Evolutionary conservation across 257 asterid species (phyloP), one percentile per base, ranked within the genome.

Genomic region (Verbascum thapsus): DNA sequence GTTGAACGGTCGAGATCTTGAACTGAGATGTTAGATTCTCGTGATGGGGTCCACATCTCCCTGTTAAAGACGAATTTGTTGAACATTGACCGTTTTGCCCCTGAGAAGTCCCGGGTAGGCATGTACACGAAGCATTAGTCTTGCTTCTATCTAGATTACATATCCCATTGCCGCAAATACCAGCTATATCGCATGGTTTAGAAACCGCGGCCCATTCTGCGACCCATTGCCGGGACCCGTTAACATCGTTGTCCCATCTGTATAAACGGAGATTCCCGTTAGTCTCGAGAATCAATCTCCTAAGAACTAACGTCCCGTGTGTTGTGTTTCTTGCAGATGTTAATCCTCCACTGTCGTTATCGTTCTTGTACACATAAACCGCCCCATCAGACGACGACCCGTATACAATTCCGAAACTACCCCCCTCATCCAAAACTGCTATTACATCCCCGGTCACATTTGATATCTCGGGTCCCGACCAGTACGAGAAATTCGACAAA

Each of bases 141-240:
- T 76, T 81, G 69, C 87, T 88, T 63, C 76, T 68, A 62, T 86
- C 96, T 16, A 91, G 61, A 13, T 32, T 70, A 53, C 98, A 91
- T 45, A 88, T 80, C 72, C 95, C 98, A 38, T 81, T 77, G 39
- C 96, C 96, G 34, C 98, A 91, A 34, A 83, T 81, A 0, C 96
- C 98, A 35, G 92, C 90, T 48, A 91, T 88, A 43, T 56, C 81
- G 61, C 98, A 88, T 0, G 95, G 98, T 16, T 77, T 88, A 9
- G 96, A 86, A 35, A 84, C 95, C 0, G 96, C 96, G 1, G 96
- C 96, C 98, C 98, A 88, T 62, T 91, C 98, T 2, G 94, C 66
- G 8, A 88, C 96, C 96, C 98, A 90, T 55, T 82, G 94, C 7
- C 81, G 71, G 0, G 98, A 82, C 8, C 96, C 98, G 32, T 88